These are phyloP conservation scores for Cyclotella cryptica DNA, from an alignment of 108 stramenopile species.

Conservation along the genomic window DNA sequence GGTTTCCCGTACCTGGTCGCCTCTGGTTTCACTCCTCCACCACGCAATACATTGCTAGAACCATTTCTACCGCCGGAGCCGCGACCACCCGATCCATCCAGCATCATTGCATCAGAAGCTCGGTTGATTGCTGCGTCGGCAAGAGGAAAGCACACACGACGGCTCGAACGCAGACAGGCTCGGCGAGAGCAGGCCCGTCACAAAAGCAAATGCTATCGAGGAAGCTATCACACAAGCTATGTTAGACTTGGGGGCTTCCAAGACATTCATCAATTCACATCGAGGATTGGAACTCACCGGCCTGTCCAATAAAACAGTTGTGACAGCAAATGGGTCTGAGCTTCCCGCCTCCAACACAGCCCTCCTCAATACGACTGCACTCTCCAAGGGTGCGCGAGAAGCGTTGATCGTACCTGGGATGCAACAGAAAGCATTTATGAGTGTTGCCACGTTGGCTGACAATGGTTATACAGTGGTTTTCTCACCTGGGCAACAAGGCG, in stretches of 20 bases:
- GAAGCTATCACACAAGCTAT: no score
- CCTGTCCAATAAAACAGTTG: slow-evolving; percentile 2
- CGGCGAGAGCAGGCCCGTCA: background rate
- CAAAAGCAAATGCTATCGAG: background rate
- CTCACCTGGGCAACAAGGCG: slow-evolving; percentile 11
- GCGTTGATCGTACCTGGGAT: no score
- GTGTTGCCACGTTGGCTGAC: no score
- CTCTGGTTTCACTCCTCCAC: background rate
- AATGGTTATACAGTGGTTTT: no score
- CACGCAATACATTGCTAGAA: no score
- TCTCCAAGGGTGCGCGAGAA: slow-evolving; percentile 1
- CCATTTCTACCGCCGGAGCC: no score
- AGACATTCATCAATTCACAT: background rate
- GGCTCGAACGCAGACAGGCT: background rate
- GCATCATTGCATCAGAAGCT: background rate
- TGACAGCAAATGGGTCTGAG: background rate
- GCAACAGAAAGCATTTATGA: no score
- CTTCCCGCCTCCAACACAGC: slow-evolving; percentile 8
- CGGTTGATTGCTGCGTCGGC: no score
- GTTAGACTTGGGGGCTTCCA: slow-evolving; percentile 2
- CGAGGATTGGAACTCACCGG: background rate
- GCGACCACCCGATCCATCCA: background rate
- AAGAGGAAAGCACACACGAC: no score
- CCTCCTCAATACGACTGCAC: background rate
- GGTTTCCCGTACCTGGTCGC: slow-evolving; percentile 7